phyloP scores from a whole-genome alignment of 2,329 filamentous ascomycete genomes.

The Sporothrix dimorphospora region DNA sequence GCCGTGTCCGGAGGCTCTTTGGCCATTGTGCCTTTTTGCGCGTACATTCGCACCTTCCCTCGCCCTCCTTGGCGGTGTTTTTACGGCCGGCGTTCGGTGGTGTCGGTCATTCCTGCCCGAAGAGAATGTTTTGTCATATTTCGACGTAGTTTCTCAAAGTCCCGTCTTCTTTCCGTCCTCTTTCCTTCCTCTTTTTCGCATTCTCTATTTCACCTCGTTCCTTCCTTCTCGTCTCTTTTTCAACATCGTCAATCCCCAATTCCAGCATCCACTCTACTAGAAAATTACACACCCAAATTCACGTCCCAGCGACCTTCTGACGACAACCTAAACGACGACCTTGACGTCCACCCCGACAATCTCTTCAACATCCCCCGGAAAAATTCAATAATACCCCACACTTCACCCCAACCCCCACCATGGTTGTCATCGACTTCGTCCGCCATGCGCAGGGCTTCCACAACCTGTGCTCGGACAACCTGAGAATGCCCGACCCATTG shows the following conservation, averaged over 20 bases:
- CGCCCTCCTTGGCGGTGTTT: conserved; percentile 1
- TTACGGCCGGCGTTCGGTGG: conserved; percentile 14
- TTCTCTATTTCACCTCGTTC: not conserved
- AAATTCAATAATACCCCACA: not conserved
- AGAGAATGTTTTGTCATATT: not conserved
- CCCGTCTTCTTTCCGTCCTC: not conserved
- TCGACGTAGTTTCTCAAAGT: not conserved
- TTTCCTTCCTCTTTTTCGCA: not conserved
- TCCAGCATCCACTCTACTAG: not conserved
- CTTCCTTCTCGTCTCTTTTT: not conserved
- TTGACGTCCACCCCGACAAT: not conserved
- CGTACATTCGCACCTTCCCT: conserved; percentile 6
- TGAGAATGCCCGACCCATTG: conserved; percentile 73
- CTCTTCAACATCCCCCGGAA: not conserved
- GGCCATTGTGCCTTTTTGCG: not conserved
- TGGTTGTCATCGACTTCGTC: conserved; percentile 60
- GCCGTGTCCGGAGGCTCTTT: conserved; percentile 8
- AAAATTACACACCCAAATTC: not conserved
- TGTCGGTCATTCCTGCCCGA: conserved; percentile 22
- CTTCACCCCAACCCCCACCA: conserved; percentile 13
- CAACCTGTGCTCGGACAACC: conserved; percentile 73
- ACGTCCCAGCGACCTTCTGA: too few relatives aligned
- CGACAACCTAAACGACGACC: not conserved
- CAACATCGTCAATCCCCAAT: not conserved
- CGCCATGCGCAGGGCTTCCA: conserved; percentile 80